Conservation (phyloP, 2,329 filamentous ascomycete genomes). For the Ascochyta clinopodiicola region DNA sequence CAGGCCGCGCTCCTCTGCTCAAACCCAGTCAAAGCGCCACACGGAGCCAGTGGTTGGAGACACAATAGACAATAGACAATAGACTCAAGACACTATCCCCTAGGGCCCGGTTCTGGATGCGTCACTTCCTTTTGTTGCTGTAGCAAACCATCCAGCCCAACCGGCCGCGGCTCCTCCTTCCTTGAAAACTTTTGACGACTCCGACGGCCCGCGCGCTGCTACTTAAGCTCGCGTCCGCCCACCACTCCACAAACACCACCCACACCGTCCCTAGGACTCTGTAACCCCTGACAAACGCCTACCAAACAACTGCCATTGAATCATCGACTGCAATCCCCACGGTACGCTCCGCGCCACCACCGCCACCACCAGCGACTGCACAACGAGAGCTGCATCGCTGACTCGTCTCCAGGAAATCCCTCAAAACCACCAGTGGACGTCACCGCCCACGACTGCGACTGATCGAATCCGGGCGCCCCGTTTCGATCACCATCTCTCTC, state of each 20-base stretch:
- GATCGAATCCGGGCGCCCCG: conserved; percentile 28
- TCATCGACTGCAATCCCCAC: neutral
- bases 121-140: conserved; percentile 11
- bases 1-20: neutral
- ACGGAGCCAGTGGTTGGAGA: conserved; percentile 6
- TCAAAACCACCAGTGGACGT: conserved; percentile 22
- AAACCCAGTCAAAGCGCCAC: conserved; percentile 16
- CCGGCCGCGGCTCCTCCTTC: conserved; percentile 1
- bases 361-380: conserved; percentile 19
- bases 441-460: conserved; percentile 34
- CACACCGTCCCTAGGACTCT: conserved; percentile 39
- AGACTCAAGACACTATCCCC: neutral
- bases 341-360: conserved; percentile 9
- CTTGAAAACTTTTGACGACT: conserved; percentile 14
- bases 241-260: conserved; percentile 21
- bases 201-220: conserved; percentile 18
- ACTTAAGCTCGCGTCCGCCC: conserved; percentile 22
- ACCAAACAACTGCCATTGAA: neutral
- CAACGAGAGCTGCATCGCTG: conserved; percentile 20
- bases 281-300: conserved; percentile 7
- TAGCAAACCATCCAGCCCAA: conserved; percentile 7
- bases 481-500: conserved; percentile 28
- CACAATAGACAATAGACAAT: too few relatives aligned
- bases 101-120: conserved; percentile 10
- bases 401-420: conserved; percentile 21